These are phyloP conservation scores for Ilyonectria sp. DNA, from an alignment of 2,329 filamentous ascomycete species.

Conservation along the genomic window DNA sequence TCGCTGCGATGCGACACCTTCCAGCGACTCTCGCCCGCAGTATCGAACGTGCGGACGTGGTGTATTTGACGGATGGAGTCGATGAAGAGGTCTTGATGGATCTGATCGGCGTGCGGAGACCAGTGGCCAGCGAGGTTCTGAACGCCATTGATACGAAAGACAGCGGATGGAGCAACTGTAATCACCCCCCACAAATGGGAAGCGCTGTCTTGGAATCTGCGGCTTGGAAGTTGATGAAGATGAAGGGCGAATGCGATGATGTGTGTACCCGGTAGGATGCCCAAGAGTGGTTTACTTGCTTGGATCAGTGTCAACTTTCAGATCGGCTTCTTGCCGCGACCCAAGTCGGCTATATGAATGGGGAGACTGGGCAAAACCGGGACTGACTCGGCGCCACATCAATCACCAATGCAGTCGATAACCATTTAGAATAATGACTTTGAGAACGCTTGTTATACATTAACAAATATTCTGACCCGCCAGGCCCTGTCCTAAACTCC, in stretches of 20 bases:
- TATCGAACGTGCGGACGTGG: not conserved
- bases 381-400: not conserved
- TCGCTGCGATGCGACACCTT: not conserved
- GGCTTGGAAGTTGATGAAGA: not conserved
- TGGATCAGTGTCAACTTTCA: not conserved
- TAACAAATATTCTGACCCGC: not conserved
- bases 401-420: not conserved
- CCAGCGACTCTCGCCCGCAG: not conserved
- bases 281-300: not conserved
- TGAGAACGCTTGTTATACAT: not conserved
- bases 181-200: no score
- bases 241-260: not conserved
- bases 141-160: conserved; percentile 4
- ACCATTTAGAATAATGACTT: not conserved
- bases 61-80: not conserved
- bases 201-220: not conserved
- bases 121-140: not conserved
- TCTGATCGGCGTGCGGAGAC: not conserved
- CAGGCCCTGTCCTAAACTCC: not conserved
- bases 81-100: not conserved
- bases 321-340: conserved; percentile 23
- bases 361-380: not conserved
- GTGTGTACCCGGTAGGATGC: not conserved
- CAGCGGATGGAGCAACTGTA: not conserved
- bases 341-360: conserved; percentile 22